Evolutionary conservation across 768 basidiomycete species (phyloP), one percentile per base, ranked within the genome.

Genomic region (Agaricus sinodeliciosus): DNA sequence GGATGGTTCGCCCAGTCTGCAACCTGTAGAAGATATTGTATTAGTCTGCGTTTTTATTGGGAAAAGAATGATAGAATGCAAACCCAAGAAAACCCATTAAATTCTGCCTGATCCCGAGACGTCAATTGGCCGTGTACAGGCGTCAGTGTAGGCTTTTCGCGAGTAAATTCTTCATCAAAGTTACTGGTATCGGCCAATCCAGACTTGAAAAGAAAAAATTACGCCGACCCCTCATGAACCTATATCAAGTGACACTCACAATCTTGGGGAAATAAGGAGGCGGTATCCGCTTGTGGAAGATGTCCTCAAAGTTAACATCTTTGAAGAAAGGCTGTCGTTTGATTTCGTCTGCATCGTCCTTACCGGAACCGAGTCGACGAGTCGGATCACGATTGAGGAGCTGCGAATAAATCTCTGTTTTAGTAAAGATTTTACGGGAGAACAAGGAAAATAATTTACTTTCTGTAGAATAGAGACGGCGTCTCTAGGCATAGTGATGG

Each of bases 271-370:
- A 94, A 74, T 97, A 99, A 3, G 95, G 91, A 18, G 94, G 90
- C 18, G 94, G 94, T 62, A 98, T 93, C 55, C 94, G 90, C 70
- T 98, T 98, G 73, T 96, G 78, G 58, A 95, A 67, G n/a, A 99
- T 89, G 67, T 97, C 95, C 59, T 98, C 96, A 67, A 87, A 99
- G 72, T 72, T 97, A 45, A 95, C 90, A 66, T 98, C 96, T 69
- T 94, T 94, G 80, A 99, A 99, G 82, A 98, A 99, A 3, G 93
- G 84, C 65, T 98, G 96, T 51, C 82, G 78, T 72, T 99, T 99
- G 74, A 99, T 95, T 61, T 97, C 95, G 62, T 92, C 90, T 1
- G 96, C 96, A 60, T 98, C 96, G 54, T 83, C 82, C 65, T 93
- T 90, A 15, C 84, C 85, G 22, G 94, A 89, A 27, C 96, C 96